Evolutionary conservation across 2,329 filamentous ascomycete species (phyloP).

Genomic region (Ophiocordyceps camponoti-saundersi): DNA sequence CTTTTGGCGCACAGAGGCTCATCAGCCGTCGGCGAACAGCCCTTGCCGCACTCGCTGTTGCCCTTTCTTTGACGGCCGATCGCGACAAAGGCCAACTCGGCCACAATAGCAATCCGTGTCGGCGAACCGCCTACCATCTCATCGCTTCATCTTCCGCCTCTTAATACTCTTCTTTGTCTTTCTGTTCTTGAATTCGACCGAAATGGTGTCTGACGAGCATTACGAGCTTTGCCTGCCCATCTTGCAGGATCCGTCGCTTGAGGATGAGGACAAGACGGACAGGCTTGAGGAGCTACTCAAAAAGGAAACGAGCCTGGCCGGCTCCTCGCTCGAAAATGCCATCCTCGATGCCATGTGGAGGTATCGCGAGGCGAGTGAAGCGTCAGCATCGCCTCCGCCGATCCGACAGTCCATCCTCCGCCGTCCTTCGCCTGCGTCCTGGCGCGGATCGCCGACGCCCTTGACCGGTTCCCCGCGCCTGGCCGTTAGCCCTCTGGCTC

Average conservation of each 20-base stretch:
- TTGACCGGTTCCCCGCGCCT: constrained; percentile 68
- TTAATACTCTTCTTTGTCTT: neutral
- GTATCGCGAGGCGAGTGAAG: constrained; percentile 50
- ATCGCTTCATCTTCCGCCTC: neutral
- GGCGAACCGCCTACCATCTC: neutral
- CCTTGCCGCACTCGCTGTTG: neutral
- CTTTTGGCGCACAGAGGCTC: neutral
- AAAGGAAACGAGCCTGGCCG: constrained; percentile 59
- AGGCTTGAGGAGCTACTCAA: constrained; percentile 73
- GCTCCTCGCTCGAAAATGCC: constrained; percentile 69
- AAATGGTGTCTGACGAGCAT: constrained; percentile 82
- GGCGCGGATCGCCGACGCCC: constrained; percentile 73
- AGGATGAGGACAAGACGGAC: constrained; percentile 93
- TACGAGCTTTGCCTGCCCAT: constrained; percentile 85
- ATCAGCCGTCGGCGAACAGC: neutral
- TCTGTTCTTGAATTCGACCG: constrained; percentile 9
- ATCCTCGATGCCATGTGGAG: constrained; percentile 85
- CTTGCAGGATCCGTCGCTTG: constrained; percentile 63
- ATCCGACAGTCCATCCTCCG: constrained; percentile 81
- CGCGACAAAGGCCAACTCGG: neutral
- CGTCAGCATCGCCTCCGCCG: constrained; percentile 59
- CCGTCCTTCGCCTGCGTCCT: constrained; percentile 80
- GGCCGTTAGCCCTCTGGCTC: constrained; percentile 66
- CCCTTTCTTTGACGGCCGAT: neutral
- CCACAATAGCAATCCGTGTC: neutral